Base-by-base conservation (phyloP, 176 grass and related monocot species). In the Cenchrus purpureus region DNA sequence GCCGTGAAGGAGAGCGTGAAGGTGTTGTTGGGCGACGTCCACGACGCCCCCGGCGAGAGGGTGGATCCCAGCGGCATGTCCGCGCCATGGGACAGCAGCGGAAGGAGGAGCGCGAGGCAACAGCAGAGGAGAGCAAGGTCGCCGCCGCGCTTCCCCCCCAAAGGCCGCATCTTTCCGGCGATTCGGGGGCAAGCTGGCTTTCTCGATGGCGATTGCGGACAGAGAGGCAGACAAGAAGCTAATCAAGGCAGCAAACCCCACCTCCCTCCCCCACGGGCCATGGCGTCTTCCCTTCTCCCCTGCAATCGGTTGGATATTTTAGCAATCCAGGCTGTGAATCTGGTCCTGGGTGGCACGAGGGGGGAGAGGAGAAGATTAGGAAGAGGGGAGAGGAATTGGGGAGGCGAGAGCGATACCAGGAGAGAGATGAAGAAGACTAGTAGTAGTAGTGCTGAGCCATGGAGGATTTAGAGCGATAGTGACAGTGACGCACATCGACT, bases 1-100 rank as follows among this genome's bases (percentile, higher is more conserved):
- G 93, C n/a, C 44, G 88, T 44, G 88, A 99, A 96, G 90, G 85
- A 77, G 17, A 99, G 42, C 42, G 79, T 84, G 91, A 92, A 98
- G 52, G 84, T 86, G 45, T 1, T 19, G 81, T 71, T 87, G 3
- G 83, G 67, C 20, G 96, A 95, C 2, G 80, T 44, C 96, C 96
- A 98, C 25, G 87, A 31, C 12, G 85, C 71, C 25, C 79, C 43
- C 63, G 97, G 69, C 62, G 74, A 74, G 57, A 98, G 89, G 7
- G 79, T 77, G 37, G 91, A 92, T 8, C 97, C 97, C n/a, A 94
- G 58, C 1, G 88, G 73, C 83, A 95, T 82, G 88, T 90, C 91
- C 2, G 83, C 87, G 29, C 81, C 82, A 54, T 65, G 65, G 73
- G 68, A 81, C 5, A 83, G 50, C 65, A 89, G 53, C 25, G 81